These are phyloP conservation scores for Carex sylvatica DNA, from an alignment of 202 grass and related monocot species.

Conservation along the genomic window DNA sequence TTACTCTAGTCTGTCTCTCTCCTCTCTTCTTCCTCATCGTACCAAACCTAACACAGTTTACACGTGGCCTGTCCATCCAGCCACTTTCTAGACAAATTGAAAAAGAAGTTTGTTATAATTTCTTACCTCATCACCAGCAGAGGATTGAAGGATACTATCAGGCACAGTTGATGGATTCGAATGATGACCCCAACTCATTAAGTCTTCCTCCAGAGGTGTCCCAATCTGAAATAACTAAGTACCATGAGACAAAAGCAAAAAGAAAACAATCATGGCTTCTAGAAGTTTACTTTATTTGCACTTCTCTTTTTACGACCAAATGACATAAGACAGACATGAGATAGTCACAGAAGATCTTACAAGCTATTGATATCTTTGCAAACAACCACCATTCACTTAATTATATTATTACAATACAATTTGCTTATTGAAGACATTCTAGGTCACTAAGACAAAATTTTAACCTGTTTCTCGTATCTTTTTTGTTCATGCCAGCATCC, in stretches of 20 bases:
- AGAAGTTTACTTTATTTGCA: background rate
- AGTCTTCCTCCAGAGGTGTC: slow-evolving; percentile 88
- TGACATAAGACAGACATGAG: slow-evolving; percentile 4
- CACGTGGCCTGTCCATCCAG: background rate
- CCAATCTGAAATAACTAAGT: slow-evolving; percentile 55
- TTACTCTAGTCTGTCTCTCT: too few relatives aligned
- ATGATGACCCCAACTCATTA: slow-evolving; percentile 95
- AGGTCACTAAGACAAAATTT: background rate
- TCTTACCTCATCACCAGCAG: slow-evolving; percentile 82
- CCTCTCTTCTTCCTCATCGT: too few relatives aligned
- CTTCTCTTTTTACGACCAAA: background rate
- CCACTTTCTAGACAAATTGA: slow-evolving; percentile 1
- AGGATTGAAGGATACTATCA: slow-evolving; percentile 76
- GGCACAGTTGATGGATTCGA: slow-evolving; percentile 71
- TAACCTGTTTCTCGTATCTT: slow-evolving; percentile 69
- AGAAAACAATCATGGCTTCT: slow-evolving; percentile 23
- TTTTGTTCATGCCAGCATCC: slow-evolving; percentile 79
- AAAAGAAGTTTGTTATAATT: slow-evolving; percentile 11
- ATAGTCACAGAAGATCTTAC: background rate
- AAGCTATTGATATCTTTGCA: background rate
- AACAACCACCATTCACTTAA: background rate
- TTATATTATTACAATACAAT: background rate
- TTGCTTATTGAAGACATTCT: background rate
- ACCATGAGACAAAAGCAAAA: slow-evolving; percentile 23
- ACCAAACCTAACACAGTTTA: background rate